Evolutionary conservation across 345 rosid species (phyloP).

Genomic region (Eucalyptus polybractea): DNA sequence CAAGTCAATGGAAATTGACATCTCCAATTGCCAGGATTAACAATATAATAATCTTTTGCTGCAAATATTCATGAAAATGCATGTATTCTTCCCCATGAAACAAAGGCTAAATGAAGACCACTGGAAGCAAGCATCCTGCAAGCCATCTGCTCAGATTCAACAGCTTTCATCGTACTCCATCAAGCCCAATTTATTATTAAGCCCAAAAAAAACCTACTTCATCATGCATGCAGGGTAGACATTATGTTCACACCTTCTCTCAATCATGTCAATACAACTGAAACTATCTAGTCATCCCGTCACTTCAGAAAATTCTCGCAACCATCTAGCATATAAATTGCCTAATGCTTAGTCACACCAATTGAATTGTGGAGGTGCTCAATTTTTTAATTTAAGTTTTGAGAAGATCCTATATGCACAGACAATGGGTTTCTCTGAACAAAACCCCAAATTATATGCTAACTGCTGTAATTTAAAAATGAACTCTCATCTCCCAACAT

Average conservation of each 20-base stretch:
- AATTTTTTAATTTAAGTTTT: neutral
- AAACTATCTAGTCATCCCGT: neutral
- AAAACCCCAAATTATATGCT: neutral
- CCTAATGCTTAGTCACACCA: neutral
- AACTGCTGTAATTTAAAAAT: neutral
- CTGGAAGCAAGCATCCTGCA: neutral
- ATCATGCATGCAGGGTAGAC: neutral
- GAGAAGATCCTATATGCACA: neutral
- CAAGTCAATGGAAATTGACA: neutral
- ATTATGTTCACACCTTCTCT: neutral
- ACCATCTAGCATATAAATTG: neutral
- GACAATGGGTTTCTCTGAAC: neutral
- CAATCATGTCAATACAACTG: neutral
- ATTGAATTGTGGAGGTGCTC: neutral
- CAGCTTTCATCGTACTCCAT: neutral
- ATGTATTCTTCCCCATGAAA: neutral
- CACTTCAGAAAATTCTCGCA: neutral
- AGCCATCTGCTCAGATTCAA: neutral
- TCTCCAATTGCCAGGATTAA: neutral
- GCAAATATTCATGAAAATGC: neutral
- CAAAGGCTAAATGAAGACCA: neutral
- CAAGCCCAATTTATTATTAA: neutral
- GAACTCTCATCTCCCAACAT: neutral
- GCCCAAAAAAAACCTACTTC: neutral
- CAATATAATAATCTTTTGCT: neutral